Percentiles rank a stretch among this genome's conserved stretches.
phyloP scores from a whole-genome alignment of 2,329 filamentous ascomycete species.

The Colletotrichum nymphaeae region DNA sequence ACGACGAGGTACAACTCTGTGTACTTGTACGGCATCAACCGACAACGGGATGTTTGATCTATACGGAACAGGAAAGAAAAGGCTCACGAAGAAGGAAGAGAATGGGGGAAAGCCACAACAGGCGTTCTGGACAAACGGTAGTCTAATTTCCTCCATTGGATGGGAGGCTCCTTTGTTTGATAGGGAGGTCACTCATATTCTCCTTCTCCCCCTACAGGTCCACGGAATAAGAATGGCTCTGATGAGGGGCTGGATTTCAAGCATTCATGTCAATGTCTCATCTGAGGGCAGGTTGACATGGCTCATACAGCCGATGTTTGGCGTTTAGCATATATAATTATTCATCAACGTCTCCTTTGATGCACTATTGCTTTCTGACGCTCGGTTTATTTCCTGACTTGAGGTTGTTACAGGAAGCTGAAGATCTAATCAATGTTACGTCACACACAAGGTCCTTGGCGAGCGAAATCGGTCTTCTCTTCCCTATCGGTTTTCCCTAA shows the following conservation, averaged over 20 bases:
- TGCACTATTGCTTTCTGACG: too few relatives aligned
- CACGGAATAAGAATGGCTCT: background rate
- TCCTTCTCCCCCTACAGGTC: background rate
- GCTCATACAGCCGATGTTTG: slow-evolving; percentile 1
- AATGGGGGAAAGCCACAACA: background rate
- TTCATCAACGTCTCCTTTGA: background rate
- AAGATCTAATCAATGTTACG: too few relatives aligned
- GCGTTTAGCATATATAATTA: slow-evolving; percentile 20
- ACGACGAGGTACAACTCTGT: slow-evolving; percentile 3
- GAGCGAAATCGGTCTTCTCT: too few relatives aligned
- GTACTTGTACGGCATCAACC: slow-evolving; percentile 15
- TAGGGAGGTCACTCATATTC: background rate
- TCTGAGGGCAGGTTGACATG: background rate
- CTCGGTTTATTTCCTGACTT: too few relatives aligned
- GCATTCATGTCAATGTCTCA: background rate
- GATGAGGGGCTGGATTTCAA: background rate
- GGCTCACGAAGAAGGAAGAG: background rate
- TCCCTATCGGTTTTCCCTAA: too few relatives aligned
- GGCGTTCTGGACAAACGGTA: slow-evolving; percentile 7
- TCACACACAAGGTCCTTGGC: too few relatives aligned
- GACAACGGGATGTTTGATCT: slow-evolving; percentile 8
- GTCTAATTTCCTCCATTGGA: background rate
- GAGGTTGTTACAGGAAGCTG: too few relatives aligned
- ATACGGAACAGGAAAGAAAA: background rate
- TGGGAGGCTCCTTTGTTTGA: background rate